Evolutionary conservation across 441 rosid species (phyloP), one percentile per base, ranked within the genome.

Genomic region (Aleurites moluccanus): DNA sequence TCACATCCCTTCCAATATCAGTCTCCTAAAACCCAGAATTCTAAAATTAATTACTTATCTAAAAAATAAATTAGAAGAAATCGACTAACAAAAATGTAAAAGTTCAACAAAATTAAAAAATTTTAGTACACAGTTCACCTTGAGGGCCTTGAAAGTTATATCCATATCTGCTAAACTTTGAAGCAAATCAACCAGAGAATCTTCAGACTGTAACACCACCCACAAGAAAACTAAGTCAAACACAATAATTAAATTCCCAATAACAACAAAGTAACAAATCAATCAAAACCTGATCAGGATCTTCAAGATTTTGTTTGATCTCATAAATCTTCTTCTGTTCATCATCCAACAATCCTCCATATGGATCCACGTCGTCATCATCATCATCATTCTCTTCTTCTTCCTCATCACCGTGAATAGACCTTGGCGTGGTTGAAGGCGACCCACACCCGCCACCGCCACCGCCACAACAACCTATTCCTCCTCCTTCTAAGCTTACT

Each of bases 101-200:
- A 20, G 5, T 8, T 13, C 30, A 52, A 30, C 16, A 15, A 71
- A 21, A 69, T 15, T 38, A 21, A 23, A 67, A 8, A 25, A 33
- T 56, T 59, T 0, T 30, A 56, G 23, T 64, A 14, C 40, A 38
- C 45, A 49, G 64, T 61, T 64, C 69, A 93, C 97, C 98, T 93
- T 80, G 67, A 95, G 96, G 71, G 97, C 92, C 81, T 90, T 87
- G 76, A 91, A 95, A 59, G 97, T 95, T 30, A 93, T 90, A 77
- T 95, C 97, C 98, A 91, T 95, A 68, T 93, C 97, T 1, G 94
- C 93, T 73, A 95, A 86, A 79, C 83, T 87, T 83, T 93, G 98
- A 83, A 95, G 99, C 86, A 95, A 80, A 79, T 90, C 93, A 72
- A 93, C 89, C 84, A 93, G 75, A 65, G 90, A 75, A 79, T 93